Evolutionary conservation across 169 alveolate species (phyloP).

Genomic region (Plasmodium gallinaceum): DNA sequence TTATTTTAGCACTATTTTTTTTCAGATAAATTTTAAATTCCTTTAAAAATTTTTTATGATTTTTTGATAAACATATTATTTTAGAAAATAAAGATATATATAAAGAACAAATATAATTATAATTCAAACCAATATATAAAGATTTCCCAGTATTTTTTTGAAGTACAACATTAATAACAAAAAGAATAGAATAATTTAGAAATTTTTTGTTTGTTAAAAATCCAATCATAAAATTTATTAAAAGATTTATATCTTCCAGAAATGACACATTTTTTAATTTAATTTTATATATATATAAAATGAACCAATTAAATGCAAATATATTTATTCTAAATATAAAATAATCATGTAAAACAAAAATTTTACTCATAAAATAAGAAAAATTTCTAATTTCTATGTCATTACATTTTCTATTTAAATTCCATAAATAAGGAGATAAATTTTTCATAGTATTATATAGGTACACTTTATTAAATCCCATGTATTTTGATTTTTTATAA

Average conservation of each 20-base stretch:
- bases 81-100: slow-evolving; percentile 42
- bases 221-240: slow-evolving; percentile 36
- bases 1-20: neutral
- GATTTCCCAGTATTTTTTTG: slow-evolving; percentile 30
- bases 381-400: slow-evolving; percentile 21
- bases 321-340: slow-evolving; percentile 52
- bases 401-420: slow-evolving; percentile 50
- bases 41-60: neutral
- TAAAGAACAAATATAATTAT: slow-evolving; percentile 19
- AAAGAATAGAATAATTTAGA: slow-evolving; percentile 39
- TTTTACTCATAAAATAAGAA: slow-evolving; percentile 31
- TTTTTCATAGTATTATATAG: slow-evolving; percentile 60
- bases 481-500: slow-evolving; percentile 52
- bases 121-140: slow-evolving; percentile 33
- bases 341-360: slow-evolving; percentile 36
- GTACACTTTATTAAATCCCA: slow-evolving; percentile 49
- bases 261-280: slow-evolving; percentile 33
- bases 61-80: slow-evolving; percentile 13
- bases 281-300: slow-evolving; percentile 45
- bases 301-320: slow-evolving; percentile 48
- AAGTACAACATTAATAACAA: slow-evolving; percentile 39
- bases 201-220: slow-evolving; percentile 39
- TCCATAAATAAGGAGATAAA: slow-evolving; percentile 27
- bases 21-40: neutral
- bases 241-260: slow-evolving; percentile 40